Percentiles rank a stretch among this genome's conserved stretches.
phyloP scores from a whole-genome alignment of 371 early-diverging fungal genomes.

The Actinomortierella wolfii region DNA sequence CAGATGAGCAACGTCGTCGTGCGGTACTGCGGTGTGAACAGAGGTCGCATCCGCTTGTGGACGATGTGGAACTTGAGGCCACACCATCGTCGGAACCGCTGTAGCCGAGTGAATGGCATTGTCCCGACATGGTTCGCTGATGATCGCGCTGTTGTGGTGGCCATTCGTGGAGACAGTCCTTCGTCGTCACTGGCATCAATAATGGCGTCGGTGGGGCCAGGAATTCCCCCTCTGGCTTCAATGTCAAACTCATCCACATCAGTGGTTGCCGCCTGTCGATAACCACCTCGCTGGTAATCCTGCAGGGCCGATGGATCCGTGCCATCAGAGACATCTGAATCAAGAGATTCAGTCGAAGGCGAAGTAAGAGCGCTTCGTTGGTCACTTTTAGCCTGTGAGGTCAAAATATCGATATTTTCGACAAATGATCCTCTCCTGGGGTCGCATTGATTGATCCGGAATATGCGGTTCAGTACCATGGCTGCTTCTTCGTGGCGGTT shows the following conservation, averaged over 20 bases:
- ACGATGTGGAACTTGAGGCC: slow-evolving; percentile 9
- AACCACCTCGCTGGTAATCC: no score
- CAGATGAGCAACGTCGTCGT: slow-evolving; percentile 73
- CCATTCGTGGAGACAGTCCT: no score
- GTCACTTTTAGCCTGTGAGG: no score
- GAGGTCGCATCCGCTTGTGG: slow-evolving; percentile 23
- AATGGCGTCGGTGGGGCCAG: neutral
- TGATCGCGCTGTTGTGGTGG: no score
- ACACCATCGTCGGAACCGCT: slow-evolving; percentile 5
- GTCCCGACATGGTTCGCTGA: no score
- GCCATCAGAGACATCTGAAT: no score
- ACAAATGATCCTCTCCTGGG: slow-evolving; percentile 23
- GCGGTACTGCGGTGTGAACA: slow-evolving; percentile 58
- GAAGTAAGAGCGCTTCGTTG: no score
- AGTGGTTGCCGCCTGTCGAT: no score
- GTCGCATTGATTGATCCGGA: slow-evolving; percentile 67
- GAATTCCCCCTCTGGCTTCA: neutral
- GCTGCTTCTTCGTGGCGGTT: slow-evolving; percentile 74
- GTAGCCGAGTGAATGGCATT: no score
- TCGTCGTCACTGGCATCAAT: neutral
- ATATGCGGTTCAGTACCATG: slow-evolving; percentile 72
- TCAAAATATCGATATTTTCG: slow-evolving; percentile 33
- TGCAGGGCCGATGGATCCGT: no score
- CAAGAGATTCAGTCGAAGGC: no score
- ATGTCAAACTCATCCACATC: neutral